Evolutionary conservation across 2,329 filamentous ascomycete species (phyloP).

Genomic region (Albophoma yamanashiensis): DNA sequence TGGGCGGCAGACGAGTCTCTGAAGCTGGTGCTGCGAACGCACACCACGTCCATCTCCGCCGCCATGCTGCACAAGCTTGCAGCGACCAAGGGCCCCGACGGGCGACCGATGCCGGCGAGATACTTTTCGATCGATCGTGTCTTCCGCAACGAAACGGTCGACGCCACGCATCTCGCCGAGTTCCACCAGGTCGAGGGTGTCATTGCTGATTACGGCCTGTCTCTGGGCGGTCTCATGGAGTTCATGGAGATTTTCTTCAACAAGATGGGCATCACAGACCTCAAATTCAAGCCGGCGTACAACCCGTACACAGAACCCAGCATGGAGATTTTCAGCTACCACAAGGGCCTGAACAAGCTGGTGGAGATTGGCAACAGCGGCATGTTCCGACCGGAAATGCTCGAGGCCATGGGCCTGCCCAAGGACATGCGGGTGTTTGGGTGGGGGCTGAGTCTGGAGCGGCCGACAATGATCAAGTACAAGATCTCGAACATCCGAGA

Average conservation of each 20-base stretch:
- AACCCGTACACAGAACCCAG: slow-evolving; percentile 68
- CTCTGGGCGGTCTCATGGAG: slow-evolving; percentile 84
- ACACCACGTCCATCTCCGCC: slow-evolving; percentile 87
- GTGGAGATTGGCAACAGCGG: slow-evolving; percentile 97
- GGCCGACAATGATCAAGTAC: slow-evolving; percentile 97
- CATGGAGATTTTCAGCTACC: slow-evolving; percentile 98
- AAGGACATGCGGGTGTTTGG: slow-evolving; percentile 90
- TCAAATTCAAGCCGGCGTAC: slow-evolving; percentile 86
- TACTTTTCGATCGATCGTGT: slow-evolving; percentile 99
- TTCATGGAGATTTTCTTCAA: slow-evolving; percentile 91
- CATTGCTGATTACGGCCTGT: slow-evolving; percentile 91
- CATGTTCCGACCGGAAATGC: slow-evolving; percentile 98
- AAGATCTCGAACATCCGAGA: slow-evolving; percentile 84
- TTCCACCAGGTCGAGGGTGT: slow-evolving; percentile 99
- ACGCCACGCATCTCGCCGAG: slow-evolving; percentile 92
- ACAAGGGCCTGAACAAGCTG: slow-evolving; percentile 79
- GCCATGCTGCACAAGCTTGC: slow-evolving; percentile 88
- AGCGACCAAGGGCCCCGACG: slow-evolving; percentile 63
- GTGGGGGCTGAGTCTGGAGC: slow-evolving; percentile 82
- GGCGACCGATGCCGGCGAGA: slow-evolving; percentile 57
- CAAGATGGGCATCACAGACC: slow-evolving; percentile 79
- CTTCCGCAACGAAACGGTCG: slow-evolving; percentile 95
- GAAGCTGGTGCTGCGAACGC: slow-evolving; percentile 79
- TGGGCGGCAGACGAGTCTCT: slow-evolving; percentile 83
- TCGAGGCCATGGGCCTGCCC: slow-evolving; percentile 87